A percentile compares a stretch with the other conserved stretches of the same genome.
phyloP scores from a whole-genome alignment of 108 stramenopile genomes.

The Nannochloropsis salina region DNA sequence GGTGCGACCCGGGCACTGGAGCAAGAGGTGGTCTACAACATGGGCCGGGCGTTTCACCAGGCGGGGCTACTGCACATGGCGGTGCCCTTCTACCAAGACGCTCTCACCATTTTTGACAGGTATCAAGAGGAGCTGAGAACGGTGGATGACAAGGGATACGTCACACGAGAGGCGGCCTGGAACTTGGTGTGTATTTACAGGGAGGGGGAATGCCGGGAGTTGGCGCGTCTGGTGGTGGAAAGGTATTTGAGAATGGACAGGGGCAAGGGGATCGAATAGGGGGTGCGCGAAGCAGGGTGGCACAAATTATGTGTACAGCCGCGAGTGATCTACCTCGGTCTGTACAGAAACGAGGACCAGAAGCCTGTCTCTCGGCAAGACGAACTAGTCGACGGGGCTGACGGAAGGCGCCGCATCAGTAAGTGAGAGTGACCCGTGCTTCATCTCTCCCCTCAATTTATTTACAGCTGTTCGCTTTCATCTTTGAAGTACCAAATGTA shows the following conservation, averaged over 20 bases:
- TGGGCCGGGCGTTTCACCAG: constrained; percentile 14
- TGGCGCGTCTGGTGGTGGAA: neutral
- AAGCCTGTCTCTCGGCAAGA: no score
- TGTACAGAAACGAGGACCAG: no score
- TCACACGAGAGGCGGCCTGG: constrained; percentile 1
- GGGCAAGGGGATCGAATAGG: neutral
- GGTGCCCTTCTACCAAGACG: constrained; percentile 11
- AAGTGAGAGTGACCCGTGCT: no score
- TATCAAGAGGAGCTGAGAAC: neutral
- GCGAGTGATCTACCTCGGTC: no score
- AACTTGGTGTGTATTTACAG: neutral
- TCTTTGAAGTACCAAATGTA: no score
- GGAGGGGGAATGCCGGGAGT: neutral
- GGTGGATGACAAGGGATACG: neutral
- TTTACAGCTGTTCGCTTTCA: no score
- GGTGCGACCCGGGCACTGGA: neutral
- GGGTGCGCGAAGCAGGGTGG: neutral
- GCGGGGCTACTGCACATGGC: neutral
- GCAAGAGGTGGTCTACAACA: neutral
- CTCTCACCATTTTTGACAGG: neutral
- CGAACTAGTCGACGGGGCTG: no score
- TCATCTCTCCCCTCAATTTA: no score
- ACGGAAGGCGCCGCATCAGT: no score
- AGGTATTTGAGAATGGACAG: neutral
- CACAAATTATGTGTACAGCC: no score